A percentile compares a stretch with the other conserved stretches of the same genome.
phyloP scores from a whole-genome alignment of 345 rosid species.

The Lepidium africanum region DNA sequence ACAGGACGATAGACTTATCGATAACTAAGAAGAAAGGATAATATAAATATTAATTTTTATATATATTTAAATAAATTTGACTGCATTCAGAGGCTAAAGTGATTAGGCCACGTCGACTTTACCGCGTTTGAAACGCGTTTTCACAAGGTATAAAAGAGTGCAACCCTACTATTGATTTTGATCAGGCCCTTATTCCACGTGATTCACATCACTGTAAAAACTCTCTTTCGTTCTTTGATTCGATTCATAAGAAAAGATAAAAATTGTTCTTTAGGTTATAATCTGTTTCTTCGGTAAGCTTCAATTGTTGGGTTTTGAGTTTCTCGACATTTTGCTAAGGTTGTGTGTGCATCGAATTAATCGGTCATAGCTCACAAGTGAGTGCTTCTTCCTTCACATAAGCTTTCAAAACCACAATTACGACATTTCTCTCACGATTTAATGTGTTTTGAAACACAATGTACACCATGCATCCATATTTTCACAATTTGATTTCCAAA shows the following conservation, averaged over 20 bases:
- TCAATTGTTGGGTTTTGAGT: constrained; percentile 2
- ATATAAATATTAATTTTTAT: neutral
- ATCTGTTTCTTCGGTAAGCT: neutral
- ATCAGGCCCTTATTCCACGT: neutral
- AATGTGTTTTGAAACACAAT: neutral
- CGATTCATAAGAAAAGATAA: neutral
- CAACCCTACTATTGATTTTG: neutral
- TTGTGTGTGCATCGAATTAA: constrained; percentile 10
- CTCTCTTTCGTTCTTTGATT: constrained; percentile 14
- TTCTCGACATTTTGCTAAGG: constrained; percentile 20
- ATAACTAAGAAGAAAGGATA: neutral
- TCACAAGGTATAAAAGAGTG: constrained; percentile 1
- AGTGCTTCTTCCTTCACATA: neutral
- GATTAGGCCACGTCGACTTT: constrained; percentile 7
- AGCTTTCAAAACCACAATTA: neutral
- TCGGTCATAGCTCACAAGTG: constrained; percentile 15
- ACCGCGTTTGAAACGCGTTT: neutral
- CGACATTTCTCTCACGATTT: neutral
- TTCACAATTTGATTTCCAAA: neutral
- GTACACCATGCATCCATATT: neutral
- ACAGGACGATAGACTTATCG: too few species aligned
- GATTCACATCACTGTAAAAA: constrained; percentile 27
- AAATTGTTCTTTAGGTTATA: neutral
- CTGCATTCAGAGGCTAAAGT: neutral
- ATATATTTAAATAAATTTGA: too few species aligned